Evolutionary conservation across 176 grass and related monocot species (phyloP), one percentile per base, ranked within the genome.

Genomic region (Puya raimondii): DNA sequence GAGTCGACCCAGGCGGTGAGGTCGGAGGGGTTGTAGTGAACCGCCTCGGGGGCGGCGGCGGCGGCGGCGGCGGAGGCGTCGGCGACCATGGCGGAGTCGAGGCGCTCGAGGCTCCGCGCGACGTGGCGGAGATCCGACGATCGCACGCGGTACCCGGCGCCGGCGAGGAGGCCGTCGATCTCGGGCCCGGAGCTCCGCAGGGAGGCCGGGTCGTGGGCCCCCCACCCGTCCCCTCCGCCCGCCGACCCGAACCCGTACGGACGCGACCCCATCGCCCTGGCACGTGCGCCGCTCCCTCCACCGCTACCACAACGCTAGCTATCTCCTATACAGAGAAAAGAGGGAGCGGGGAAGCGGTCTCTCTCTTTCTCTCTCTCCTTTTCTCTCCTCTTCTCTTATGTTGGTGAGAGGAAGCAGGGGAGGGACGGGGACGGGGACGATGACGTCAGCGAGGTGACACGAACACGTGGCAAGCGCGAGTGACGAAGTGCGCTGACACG

Each of bases 21-120:
- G 63, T 75, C 73, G 15, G 73, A 65, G 21, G 73, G 63, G 61
- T 75, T 75, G 61, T 66, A 75, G 73, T 75, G 73, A 15, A 75
- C 23, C 22, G 63, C 48, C 13, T 53, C 73, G 61, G 59, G 12
- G 42, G 48, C 15, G 23, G 16, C 12, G n/a, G 23, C 51, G 13
- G 9, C 51, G 15, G 23, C 33, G 25, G 1, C 25, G 23, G 25
- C 25, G n/a, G n/a, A n/a, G 42, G 12, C 72, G 21, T 52, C 53
- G 53, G 47, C 63, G 2, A 16, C 70, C 52, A 65, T 75, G 72
- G 72, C 63, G 14, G 63, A 53, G 23, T 75, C 73, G 4, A 66
- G 48, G 13, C 49, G 73, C 49, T 66, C 73, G 13, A 75, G 73
- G 33, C 63, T 52, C 12, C 18, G 18, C 48, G 73, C 73, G 9